Conservation (phyloP, 1,284 basidiomycete genomes). For the Phlebopus sp. region DNA sequence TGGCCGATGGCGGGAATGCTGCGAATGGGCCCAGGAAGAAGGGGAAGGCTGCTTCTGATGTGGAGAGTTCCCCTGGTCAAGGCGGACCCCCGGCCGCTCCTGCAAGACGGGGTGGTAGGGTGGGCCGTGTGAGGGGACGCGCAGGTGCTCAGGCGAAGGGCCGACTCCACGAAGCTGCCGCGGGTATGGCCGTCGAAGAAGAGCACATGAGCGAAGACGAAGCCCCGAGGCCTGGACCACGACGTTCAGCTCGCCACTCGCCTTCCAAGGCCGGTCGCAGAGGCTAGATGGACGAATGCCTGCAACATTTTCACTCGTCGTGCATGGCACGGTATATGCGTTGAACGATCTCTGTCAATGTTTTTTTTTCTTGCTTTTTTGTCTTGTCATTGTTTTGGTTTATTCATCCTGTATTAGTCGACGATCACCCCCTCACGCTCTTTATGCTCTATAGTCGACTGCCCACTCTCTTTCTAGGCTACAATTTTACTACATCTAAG, state of each 20-base stretch:
- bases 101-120: conserved; percentile 12
- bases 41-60: conserved; percentile 18
- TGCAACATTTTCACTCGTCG: neutral
- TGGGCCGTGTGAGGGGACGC: conserved; percentile 15
- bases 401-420: conserved; percentile 13
- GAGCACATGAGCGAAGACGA: conserved; percentile 27
- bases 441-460: conserved; percentile 7
- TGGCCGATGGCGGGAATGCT: conserved; percentile 2
- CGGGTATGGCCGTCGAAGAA: conserved; percentile 29
- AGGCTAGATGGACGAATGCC: conserved; percentile 2
- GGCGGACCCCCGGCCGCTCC: neutral
- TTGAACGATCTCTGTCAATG: conserved; percentile 1
- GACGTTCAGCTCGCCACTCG: conserved; percentile 25
- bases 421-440: conserved; percentile 8
- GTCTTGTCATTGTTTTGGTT: conserved; percentile 10
- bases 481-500: conserved; percentile 15
- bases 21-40: conserved; percentile 20
- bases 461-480: conserved; percentile 17
- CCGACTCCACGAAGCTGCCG: conserved; percentile 26
- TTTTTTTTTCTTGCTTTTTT: neutral
- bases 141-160: conserved; percentile 14
- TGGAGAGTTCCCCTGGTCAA: conserved; percentile 20
- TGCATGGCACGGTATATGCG: neutral
- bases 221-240: conserved; percentile 17
- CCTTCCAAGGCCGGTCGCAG: conserved; percentile 19